phyloP scores from a whole-genome alignment of 2,329 filamentous ascomycete species.

The Rhynchosporium agropyri region DNA sequence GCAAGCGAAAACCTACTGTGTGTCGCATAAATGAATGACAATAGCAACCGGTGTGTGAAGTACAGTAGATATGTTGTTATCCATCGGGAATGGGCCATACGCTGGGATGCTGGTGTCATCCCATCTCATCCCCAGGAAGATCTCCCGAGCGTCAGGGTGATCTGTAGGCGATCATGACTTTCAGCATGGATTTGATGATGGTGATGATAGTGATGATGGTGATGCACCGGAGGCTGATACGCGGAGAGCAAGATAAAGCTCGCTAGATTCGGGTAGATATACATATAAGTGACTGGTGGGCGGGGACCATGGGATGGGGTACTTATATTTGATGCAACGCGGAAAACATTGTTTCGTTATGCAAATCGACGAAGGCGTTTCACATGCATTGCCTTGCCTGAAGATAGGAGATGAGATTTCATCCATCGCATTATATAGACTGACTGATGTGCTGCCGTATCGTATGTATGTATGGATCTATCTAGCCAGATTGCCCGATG shows the following conservation, averaged over 20 bases:
- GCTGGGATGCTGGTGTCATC: conserved; percentile 1
- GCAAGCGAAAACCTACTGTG: conserved; percentile 18
- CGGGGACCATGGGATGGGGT: not conserved
- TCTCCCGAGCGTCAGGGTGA: conserved; percentile 14
- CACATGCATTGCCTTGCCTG: conserved; percentile 20
- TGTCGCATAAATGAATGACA: conserved; percentile 23
- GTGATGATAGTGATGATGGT: no score
- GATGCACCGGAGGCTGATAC: conserved; percentile 26
- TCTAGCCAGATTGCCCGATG: conserved; percentile 3
- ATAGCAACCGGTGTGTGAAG: conserved; percentile 3
- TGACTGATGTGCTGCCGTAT: not conserved
- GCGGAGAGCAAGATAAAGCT: conserved; percentile 4
- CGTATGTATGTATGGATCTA: no score
- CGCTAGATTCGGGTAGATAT: conserved; percentile 5
- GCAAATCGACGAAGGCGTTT: conserved; percentile 19
- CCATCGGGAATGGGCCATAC: conserved; percentile 12
- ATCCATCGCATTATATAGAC: conserved; percentile 22
- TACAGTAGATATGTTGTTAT: not conserved
- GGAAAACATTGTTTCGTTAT: conserved; percentile 32
- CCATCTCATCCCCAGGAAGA: conserved; percentile 21
- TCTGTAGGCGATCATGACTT: conserved; percentile 19
- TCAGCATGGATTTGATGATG: conserved; percentile 26
- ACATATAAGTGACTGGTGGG: conserved; percentile 18
- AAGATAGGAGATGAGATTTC: conserved; percentile 3
- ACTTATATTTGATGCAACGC: conserved; percentile 20